Base-by-base conservation (phyloP, 2,329 filamentous ascomycete genomes). In the Spiromastix sp. region DNA sequence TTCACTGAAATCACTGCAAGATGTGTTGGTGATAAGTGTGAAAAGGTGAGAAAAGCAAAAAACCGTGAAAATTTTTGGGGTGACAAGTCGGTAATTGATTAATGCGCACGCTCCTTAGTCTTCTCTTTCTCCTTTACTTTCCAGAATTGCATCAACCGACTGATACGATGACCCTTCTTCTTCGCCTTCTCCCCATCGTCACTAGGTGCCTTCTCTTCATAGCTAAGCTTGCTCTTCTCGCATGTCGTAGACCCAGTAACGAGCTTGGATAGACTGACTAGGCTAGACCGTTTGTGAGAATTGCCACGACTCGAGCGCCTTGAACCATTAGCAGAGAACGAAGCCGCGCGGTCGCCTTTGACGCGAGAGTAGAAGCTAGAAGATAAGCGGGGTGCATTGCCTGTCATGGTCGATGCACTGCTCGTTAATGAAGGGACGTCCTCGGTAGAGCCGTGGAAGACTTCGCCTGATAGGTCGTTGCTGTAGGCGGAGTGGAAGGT, bases 391-490 rank as follows among this genome's bases (percentile, higher is more conserved):
- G 60, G 54, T 13, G 62, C 36, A 16, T 56, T 58, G 32, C 61
- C 64, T 17, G 63, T 63, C 49, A 56, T 60, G 7, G 62, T 68
- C 1, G 66, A 69, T 26, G 63, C 57, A 44, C 64, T 67, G 46
- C 66, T 67, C 17, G 61, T 68, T 20, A 69, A 49, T 17, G 66
- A 69, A 11, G 66, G 66, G 3, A 68, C 62, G 54, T 69, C 66
- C 28, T 69, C 66, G 27, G 60, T 52, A 2, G 66, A 69, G 22
- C 53, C 54, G 26, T 63, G 61, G 21, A 56, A 52, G 38, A 54
- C 52, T 11, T 64, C 60, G 32, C 56, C 50, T 28, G 51, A 49
- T 15, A 54, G 52, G 27, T 65, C 57, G 28, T 54, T 44, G 5
- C 49, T 43, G 11, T 48, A 47, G 11, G 42, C 38, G n/a, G 47